A percentile compares a stretch with the other conserved stretches of the same genome.
Evolutionary conservation across 495 filamentous ascomycete species (phyloP).

Genomic region (Penicillium riverlandense): DNA sequence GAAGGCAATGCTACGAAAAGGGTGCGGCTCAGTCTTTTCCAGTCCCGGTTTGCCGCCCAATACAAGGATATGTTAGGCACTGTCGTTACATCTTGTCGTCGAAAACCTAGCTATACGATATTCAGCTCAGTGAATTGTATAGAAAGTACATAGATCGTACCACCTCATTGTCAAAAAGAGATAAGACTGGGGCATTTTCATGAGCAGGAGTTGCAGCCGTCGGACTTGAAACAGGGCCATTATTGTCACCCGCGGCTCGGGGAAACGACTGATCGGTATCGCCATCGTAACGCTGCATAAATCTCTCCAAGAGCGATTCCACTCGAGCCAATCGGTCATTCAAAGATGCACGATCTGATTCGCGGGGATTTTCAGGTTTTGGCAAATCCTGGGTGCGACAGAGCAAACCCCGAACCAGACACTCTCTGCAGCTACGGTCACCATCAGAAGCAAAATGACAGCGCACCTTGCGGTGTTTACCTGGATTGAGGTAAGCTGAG

Average conservation of each 20-base stretch:
- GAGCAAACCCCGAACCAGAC: slow-evolving; percentile 33
- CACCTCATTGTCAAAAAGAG: slow-evolving; percentile 8
- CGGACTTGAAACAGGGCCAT: neutral
- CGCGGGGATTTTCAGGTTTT: slow-evolving; percentile 25
- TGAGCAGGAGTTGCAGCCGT: slow-evolving; percentile 1
- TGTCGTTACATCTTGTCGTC: neutral
- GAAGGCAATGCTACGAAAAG: slow-evolving; percentile 4
- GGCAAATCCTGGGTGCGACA: slow-evolving; percentile 47
- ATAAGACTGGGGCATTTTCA: slow-evolving; percentile 7
- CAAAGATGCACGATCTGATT: slow-evolving; percentile 21
- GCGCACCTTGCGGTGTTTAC: slow-evolving; percentile 14
- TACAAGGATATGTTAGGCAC: neutral
- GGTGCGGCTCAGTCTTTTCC: slow-evolving; percentile 1
- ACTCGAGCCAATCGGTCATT: slow-evolving; percentile 37
- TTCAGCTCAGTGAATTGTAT: no score
- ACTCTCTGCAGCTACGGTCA: slow-evolving; percentile 36
- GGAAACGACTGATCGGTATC: no score
- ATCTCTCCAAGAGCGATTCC: slow-evolving; percentile 35
- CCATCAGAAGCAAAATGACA: slow-evolving; percentile 7
- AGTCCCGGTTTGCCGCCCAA: slow-evolving; percentile 2
- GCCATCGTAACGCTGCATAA: slow-evolving; percentile 1
- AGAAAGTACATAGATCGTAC: neutral
- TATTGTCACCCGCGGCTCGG: neutral
- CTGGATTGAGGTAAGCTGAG: slow-evolving; percentile 1
- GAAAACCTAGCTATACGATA: slow-evolving; percentile 3